Conservation (phyloP, 1,139 yeast genomes). For the Diutina rugosa region DNA sequence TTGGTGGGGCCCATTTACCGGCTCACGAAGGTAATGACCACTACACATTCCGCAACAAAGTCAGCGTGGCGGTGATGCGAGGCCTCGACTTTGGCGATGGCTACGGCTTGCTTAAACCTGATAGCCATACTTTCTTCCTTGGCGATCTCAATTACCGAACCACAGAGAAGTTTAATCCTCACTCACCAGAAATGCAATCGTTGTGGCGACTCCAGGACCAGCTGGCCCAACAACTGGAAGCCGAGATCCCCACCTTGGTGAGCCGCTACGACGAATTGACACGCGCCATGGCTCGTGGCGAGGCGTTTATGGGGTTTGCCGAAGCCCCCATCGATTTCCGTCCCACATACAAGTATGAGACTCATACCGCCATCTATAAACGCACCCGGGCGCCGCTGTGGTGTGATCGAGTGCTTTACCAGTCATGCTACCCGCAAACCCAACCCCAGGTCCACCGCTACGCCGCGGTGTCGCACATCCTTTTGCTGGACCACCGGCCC, state of each 20-base stretch:
- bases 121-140: slow-evolving; percentile 51
- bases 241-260: slow-evolving; percentile 13
- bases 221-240: slow-evolving; percentile 3
- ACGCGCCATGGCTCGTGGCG: slow-evolving; percentile 25
- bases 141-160: slow-evolving; percentile 82
- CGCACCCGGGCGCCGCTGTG: slow-evolving; percentile 64
- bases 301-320: slow-evolving; percentile 45
- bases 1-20: slow-evolving; percentile 58
- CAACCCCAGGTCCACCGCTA: slow-evolving; percentile 24
- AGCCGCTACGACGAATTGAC: slow-evolving; percentile 48
- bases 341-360: slow-evolving; percentile 64
- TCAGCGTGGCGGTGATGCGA: slow-evolving; percentile 36
- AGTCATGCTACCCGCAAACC: slow-evolving; percentile 26
- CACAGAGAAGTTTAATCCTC: slow-evolving; percentile 14
- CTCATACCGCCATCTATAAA: slow-evolving; percentile 40
- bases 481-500: slow-evolving; percentile 30
- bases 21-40: slow-evolving; percentile 60
- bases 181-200: slow-evolving; percentile 4
- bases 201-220: slow-evolving; percentile 16
- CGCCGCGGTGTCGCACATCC: slow-evolving; percentile 20
- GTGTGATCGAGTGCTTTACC: slow-evolving; percentile 74
- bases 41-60: slow-evolving; percentile 35
- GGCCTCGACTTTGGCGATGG: slow-evolving; percentile 52
- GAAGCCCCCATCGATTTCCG: slow-evolving; percentile 51
- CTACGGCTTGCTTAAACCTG: slow-evolving; percentile 39